A percentile compares a stretch with the other conserved stretches of the same genome.
These are phyloP conservation scores for Trichoderma gamsii DNA, from an alignment of 495 filamentous ascomycete species.

Conservation along the genomic window DNA sequence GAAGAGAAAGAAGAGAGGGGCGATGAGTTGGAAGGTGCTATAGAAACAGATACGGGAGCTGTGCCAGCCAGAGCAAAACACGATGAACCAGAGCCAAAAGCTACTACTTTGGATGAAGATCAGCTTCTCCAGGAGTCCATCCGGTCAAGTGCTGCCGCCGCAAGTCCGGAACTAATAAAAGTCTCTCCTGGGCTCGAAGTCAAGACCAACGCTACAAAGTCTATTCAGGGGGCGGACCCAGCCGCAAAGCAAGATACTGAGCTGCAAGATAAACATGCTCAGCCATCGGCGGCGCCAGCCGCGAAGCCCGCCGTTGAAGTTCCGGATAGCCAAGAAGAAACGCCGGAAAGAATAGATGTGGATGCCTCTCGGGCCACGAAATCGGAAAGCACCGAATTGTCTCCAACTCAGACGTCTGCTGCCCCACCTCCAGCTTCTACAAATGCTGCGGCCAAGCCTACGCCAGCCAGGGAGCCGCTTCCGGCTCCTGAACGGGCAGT, in stretches of 20 bases:
- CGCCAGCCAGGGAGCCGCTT: constrained; percentile 16
- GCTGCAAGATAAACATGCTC: not conserved
- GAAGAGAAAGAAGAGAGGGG: not conserved
- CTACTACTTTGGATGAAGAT: constrained; percentile 25
- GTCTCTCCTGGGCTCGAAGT: not conserved
- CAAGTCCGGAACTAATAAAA: not conserved
- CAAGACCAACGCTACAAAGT: not conserved
- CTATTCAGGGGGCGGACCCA: not conserved
- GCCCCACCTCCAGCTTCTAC: not conserved
- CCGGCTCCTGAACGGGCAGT: constrained; percentile 51
- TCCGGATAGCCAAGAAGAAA: constrained; percentile 15
- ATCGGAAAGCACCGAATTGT: constrained; percentile 16
- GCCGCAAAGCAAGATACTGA: not conserved
- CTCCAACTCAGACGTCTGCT: not conserved
- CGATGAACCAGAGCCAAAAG: not conserved
- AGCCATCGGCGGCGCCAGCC: not conserved
- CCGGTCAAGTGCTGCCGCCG: constrained; percentile 16
- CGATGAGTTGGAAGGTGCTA: not conserved
- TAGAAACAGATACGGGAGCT: not conserved
- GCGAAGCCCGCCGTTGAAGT: not conserved
- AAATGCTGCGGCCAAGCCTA: not conserved
- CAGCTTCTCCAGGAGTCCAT: constrained; percentile 37
- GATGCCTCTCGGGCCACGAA: constrained; percentile 7
- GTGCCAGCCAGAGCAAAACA: not conserved
- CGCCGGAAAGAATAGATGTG: constrained; percentile 16